A percentile compares a stretch with the other conserved stretches of the same genome.
phyloP scores from a whole-genome alignment of 2,329 filamentous ascomycete genomes.

The Corinectria fuckeliana region DNA sequence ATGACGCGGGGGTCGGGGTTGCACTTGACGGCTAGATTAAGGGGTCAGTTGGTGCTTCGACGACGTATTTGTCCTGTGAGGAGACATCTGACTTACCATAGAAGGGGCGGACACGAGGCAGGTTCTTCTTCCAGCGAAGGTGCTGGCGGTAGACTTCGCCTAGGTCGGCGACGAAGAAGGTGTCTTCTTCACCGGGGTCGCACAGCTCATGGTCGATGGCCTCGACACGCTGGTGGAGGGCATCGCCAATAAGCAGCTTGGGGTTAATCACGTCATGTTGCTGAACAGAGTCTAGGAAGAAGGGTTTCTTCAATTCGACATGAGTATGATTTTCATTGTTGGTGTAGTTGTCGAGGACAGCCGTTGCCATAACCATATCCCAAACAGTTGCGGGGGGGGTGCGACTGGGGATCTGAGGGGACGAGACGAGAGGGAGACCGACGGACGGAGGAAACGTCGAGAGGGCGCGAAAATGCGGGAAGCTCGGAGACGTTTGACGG shows the following conservation, averaged over 20 bases:
- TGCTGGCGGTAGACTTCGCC: constrained; percentile 99
- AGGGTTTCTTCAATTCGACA: constrained; percentile 54
- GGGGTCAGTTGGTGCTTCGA: constrained; percentile 12
- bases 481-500: constrained; percentile 17
- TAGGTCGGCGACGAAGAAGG: constrained; percentile 97
- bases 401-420: constrained; percentile 21
- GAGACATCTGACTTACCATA: constrained; percentile 71
- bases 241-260: constrained; percentile 85
- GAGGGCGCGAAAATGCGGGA: background rate
- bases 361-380: constrained; percentile 73
- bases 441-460: background rate
- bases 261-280: constrained; percentile 56
- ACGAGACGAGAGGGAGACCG: constrained; percentile 15
- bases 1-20: constrained; percentile 93
- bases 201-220: constrained; percentile 86
- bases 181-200: constrained; percentile 91
- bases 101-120: constrained; percentile 92
- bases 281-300: constrained; percentile 47
- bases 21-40: constrained; percentile 87
- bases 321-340: constrained; percentile 57
- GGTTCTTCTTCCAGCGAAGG: constrained; percentile 94
- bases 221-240: constrained; percentile 84
- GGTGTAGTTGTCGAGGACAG: constrained; percentile 61
- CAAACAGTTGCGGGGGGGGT: constrained; percentile 41
- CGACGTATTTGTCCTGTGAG: background rate